phyloP scores from a whole-genome alignment of 2,329 filamentous ascomycete genomes.

The Penicillium freii region DNA sequence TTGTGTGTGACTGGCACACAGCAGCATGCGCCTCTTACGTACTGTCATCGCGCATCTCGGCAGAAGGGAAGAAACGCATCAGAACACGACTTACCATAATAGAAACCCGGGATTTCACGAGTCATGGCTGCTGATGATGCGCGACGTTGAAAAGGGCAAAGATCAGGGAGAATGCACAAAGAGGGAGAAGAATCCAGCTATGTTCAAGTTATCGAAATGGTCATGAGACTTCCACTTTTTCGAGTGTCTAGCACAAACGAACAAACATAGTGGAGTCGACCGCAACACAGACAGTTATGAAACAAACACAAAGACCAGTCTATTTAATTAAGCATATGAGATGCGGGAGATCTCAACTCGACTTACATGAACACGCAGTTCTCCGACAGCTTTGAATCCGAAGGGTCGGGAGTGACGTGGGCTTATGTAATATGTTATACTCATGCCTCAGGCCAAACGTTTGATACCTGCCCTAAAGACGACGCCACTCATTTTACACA shows the following conservation, averaged over 20 bases:
- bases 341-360: background rate
- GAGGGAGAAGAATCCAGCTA: background rate
- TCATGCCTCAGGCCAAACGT: background rate
- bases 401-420: background rate
- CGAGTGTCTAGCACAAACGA: slow-evolving; percentile 1
- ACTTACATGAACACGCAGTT: background rate
- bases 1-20: background rate
- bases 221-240: slow-evolving; percentile 1
- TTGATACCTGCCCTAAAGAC: background rate
- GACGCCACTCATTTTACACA: background rate
- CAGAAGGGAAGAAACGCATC: background rate
- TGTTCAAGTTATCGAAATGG: background rate
- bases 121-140: slow-evolving; percentile 21
- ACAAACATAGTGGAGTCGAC: background rate
- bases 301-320: background rate
- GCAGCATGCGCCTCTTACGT: background rate
- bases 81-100: slow-evolving; percentile 29
- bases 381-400: background rate
- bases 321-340: background rate
- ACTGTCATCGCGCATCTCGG: background rate
- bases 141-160: background rate
- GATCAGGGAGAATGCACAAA: background rate
- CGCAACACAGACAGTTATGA: background rate
- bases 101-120: slow-evolving; percentile 35
- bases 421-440: background rate